Conservation (phyloP, 306 rosid genomes). For the Prunus mume region DNA sequence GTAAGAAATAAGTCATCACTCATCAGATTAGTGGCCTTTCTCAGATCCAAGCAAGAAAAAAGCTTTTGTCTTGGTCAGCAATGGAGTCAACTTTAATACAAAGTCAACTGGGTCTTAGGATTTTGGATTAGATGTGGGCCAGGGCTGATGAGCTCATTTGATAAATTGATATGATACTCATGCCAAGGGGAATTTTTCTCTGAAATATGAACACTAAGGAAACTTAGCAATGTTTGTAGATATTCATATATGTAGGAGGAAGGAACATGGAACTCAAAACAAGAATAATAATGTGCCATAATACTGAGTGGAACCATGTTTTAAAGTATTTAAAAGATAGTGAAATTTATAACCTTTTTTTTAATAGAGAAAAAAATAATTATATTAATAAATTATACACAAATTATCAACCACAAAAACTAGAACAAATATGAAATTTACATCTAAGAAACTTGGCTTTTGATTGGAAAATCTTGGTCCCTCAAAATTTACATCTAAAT, state of each 20-base stretch:
- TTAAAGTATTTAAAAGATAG: neutral
- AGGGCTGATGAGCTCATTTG: neutral
- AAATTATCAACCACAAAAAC: too few relatives aligned
- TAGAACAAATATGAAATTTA: neutral
- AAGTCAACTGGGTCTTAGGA: slow-evolving; percentile 32
- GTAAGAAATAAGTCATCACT: neutral
- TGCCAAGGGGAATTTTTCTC: too few relatives aligned
- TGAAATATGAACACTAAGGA: too few relatives aligned
- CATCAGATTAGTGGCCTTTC: slow-evolving; percentile 13
- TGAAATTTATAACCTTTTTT: neutral
- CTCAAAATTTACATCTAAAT: neutral
- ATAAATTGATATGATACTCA: neutral
- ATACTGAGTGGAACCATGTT: neutral
- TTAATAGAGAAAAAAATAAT: too few relatives aligned
- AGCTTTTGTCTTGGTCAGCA: slow-evolving; percentile 1
- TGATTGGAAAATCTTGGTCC: neutral
- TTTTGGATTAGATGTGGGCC: neutral
- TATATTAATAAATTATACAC: too few relatives aligned
- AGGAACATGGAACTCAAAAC: neutral
- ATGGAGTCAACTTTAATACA: slow-evolving; percentile 24
- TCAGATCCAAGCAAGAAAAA: slow-evolving; percentile 21
- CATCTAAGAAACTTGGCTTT: neutral
- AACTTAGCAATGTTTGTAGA: neutral
- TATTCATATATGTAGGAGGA: neutral
- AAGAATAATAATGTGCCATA: neutral